Evolutionary conservation across 148 eudicot genomes (phyloP).

Genomic region (Drosera capensis): DNA sequence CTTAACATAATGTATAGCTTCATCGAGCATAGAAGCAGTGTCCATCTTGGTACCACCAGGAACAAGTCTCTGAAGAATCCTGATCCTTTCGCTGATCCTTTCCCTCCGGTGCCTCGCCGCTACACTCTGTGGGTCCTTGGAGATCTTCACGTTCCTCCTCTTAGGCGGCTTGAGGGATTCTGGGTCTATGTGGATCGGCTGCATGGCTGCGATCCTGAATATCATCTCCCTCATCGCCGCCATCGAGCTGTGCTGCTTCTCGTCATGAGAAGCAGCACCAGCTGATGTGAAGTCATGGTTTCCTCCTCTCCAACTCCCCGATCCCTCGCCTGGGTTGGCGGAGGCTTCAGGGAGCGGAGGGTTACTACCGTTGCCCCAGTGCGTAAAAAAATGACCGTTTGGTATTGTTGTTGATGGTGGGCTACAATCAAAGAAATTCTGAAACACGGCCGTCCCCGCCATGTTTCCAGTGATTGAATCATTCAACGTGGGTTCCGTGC

Average conservation of each 20-base stretch:
- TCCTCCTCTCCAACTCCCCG: no score
- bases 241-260: conserved; percentile 7
- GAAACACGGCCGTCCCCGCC: no score
- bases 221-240: conserved; percentile 39
- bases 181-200: conserved; percentile 23
- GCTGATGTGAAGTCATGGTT: no score
- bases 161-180: conserved; percentile 24
- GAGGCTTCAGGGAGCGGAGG: no score
- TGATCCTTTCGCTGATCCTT: conserved; percentile 20
- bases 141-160: conserved; percentile 30
- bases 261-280: no score
- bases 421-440: no score
- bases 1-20: conserved; percentile 21
- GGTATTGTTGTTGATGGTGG: no score
- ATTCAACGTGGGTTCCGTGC: no score
- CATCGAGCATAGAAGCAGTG: conserved; percentile 28
- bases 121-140: conserved; percentile 22
- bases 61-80: conserved; percentile 18
- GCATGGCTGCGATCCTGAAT: conserved; percentile 29
- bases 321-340: no score
- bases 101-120: conserved; percentile 23
- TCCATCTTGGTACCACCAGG: conserved; percentile 30
- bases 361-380: no score
- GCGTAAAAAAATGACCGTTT: no score
- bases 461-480: no score